Evolutionary conservation across 2,329 filamentous ascomycete species (phyloP).

Genomic region (Diaporthe helianthi): DNA sequence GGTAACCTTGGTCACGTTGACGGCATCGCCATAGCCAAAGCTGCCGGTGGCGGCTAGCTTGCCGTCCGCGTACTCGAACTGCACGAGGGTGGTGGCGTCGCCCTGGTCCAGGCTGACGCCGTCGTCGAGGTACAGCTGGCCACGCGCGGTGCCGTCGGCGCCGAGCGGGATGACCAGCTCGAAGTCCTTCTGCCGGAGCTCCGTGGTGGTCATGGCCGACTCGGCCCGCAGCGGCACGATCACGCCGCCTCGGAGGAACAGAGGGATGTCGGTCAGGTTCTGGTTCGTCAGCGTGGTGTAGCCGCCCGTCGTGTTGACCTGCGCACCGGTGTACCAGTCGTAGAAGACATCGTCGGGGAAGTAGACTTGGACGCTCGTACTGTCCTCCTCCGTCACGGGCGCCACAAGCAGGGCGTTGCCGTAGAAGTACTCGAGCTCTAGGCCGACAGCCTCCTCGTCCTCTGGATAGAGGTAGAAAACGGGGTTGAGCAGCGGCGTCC

Average conservation of each 20-base stretch:
- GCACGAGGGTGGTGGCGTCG: slow-evolving; percentile 58
- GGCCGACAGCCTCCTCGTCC: slow-evolving; percentile 49
- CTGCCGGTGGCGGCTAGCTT: slow-evolving; percentile 57
- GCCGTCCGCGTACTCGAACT: slow-evolving; percentile 64
- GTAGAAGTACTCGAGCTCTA: slow-evolving; percentile 57
- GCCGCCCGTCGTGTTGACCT: slow-evolving; percentile 50
- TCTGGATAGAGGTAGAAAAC: slow-evolving; percentile 72
- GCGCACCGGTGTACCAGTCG: slow-evolving; percentile 57
- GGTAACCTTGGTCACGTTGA: slow-evolving; percentile 56
- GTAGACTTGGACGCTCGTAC: slow-evolving; percentile 53
- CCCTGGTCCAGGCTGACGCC: slow-evolving; percentile 71
- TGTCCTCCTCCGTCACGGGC: slow-evolving; percentile 53
- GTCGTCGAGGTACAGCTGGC: slow-evolving; percentile 79
- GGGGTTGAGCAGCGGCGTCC: slow-evolving; percentile 71
- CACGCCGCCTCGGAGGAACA: slow-evolving; percentile 70
- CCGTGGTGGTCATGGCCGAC: slow-evolving; percentile 68
- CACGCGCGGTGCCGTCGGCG: slow-evolving; percentile 66
- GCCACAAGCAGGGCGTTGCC: slow-evolving; percentile 53
- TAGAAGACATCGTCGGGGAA: slow-evolving; percentile 57
- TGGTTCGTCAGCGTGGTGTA: slow-evolving; percentile 49
- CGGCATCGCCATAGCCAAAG: slow-evolving; percentile 58
- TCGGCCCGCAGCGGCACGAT: slow-evolving; percentile 67
- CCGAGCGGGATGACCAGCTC: slow-evolving; percentile 73
- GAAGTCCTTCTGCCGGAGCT: slow-evolving; percentile 70
- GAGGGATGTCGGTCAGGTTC: slow-evolving; percentile 62